These are phyloP conservation scores for Takashimella koratensis DNA, from an alignment of 1,284 basidiomycete species.

Conservation along the genomic window DNA sequence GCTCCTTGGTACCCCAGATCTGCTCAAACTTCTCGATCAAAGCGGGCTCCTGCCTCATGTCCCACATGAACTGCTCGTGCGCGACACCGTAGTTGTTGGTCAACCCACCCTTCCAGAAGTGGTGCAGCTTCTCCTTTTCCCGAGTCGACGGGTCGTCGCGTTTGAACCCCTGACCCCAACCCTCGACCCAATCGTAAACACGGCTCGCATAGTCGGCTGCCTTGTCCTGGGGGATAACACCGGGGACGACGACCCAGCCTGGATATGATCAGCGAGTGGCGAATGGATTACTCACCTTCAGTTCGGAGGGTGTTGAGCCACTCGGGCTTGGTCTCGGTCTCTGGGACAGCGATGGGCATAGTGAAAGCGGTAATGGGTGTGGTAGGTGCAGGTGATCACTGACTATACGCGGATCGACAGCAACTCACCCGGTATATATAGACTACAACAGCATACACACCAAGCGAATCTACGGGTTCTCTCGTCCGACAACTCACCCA, in stretches of 20 bases:
- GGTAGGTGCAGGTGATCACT: too few species aligned
- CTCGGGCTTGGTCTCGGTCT: neutral
- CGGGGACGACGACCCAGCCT: slow-evolving; percentile 24
- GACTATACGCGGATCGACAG: too few species aligned
- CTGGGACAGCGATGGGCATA: neutral
- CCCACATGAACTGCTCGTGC: slow-evolving; percentile 44
- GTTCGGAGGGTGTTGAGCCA: neutral
- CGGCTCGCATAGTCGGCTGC: slow-evolving; percentile 16
- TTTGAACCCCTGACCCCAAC: slow-evolving; percentile 36
- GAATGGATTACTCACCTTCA: too few species aligned
- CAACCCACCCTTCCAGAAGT: slow-evolving; percentile 27
- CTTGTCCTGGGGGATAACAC: slow-evolving; percentile 9
- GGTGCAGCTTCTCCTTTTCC: slow-evolving; percentile 30
- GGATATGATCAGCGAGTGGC: too few species aligned
- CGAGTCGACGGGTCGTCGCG: slow-evolving; percentile 37
- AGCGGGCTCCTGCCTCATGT: slow-evolving; percentile 30
- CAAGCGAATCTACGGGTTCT: too few species aligned
- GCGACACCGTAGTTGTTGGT: slow-evolving; percentile 32
- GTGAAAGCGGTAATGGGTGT: too few species aligned
- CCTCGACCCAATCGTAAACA: slow-evolving; percentile 25
- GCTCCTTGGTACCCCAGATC: slow-evolving; percentile 43
- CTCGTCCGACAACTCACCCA: too few species aligned
- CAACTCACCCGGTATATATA: too few species aligned
- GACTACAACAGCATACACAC: too few species aligned
- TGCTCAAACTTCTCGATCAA: slow-evolving; percentile 34